Conservation (phyloP, 192 early-diverging fungal species). For the Umbelopsis ramanniana region DNA sequence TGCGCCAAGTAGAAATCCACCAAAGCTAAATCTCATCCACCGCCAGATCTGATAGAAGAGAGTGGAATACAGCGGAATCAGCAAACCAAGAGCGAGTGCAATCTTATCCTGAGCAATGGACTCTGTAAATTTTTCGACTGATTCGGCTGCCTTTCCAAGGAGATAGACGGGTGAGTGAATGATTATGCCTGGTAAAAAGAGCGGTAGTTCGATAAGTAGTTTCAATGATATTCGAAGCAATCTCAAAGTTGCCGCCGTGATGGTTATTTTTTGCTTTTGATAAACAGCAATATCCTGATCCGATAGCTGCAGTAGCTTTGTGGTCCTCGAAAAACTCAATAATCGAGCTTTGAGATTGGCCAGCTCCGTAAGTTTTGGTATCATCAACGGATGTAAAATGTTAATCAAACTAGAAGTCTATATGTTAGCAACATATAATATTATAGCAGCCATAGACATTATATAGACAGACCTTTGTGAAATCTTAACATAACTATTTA, state of each 20-base stretch:
- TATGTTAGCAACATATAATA: not conserved
- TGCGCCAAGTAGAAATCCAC: slow-evolving; percentile 30
- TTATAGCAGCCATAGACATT: not conserved
- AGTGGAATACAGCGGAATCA: slow-evolving; percentile 32
- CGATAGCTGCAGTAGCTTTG: slow-evolving; percentile 34
- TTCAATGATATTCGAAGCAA: slow-evolving; percentile 30
- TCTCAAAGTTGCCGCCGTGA: slow-evolving; percentile 28
- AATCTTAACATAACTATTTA: slow-evolving; percentile 47
- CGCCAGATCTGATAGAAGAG: slow-evolving; percentile 42
- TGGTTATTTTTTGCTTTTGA: slow-evolving; percentile 42
- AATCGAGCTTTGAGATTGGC: slow-evolving; percentile 33
- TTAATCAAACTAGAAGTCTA: slow-evolving; percentile 26
- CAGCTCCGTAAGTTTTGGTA: not conserved
- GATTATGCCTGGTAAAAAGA: slow-evolving; percentile 50
- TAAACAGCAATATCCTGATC: slow-evolving; percentile 44
- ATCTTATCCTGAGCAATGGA: slow-evolving; percentile 51
- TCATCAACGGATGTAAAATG: slow-evolving; percentile 29
- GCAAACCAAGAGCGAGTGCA: slow-evolving; percentile 27
- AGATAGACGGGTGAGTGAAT: slow-evolving; percentile 50
- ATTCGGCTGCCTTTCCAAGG: slow-evolving; percentile 40
- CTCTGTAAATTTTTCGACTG: slow-evolving; percentile 46
- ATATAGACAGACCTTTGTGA: slow-evolving; percentile 43
- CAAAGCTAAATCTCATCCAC: slow-evolving; percentile 26
- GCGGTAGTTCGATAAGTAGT: slow-evolving; percentile 42
- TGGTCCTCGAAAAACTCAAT: slow-evolving; percentile 30